A percentile compares a stretch with the other conserved stretches of the same genome.
phyloP scores from a whole-genome alignment of 768 basidiomycete species.

The Cystobasidium ongulense region DNA sequence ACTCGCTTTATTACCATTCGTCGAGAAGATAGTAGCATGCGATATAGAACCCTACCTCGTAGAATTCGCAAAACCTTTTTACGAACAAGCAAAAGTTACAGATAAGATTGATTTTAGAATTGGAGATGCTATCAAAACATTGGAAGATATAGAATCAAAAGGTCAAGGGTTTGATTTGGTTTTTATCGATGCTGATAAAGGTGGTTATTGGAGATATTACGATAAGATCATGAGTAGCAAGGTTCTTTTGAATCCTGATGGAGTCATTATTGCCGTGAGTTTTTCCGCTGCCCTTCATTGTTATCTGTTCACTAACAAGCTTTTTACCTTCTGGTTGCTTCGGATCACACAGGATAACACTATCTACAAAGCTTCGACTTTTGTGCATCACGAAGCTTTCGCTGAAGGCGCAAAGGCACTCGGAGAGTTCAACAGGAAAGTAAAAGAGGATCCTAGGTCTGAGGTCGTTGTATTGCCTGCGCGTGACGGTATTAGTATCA shows the following conservation, averaged over 20 bases:
- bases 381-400: constrained; percentile 22
- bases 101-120: constrained; percentile 38
- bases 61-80: constrained; percentile 33
- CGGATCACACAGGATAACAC: constrained; percentile 36
- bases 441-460: constrained; percentile 6
- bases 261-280: constrained; percentile 36
- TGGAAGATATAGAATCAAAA: constrained; percentile 26
- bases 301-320: not conserved
- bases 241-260: constrained; percentile 22
- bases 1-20: constrained; percentile 46
- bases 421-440: constrained; percentile 17
- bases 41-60: constrained; percentile 38
- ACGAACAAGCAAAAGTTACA: constrained; percentile 34
- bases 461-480: constrained; percentile 15
- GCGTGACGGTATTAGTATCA: constrained; percentile 21
- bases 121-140: constrained; percentile 34
- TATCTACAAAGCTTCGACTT: constrained; percentile 34
- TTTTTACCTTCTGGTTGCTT: not conserved
- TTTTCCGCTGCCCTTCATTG: not conserved
- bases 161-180: constrained; percentile 36
- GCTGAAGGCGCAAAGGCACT: constrained; percentile 27
- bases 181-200: constrained; percentile 41
- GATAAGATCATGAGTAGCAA: constrained; percentile 27
- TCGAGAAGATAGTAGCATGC: constrained; percentile 48
- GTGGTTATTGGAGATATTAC: constrained; percentile 30